Base-by-base conservation (phyloP, 257 asterid genomes). In the Lycium ferocissimum region DNA sequence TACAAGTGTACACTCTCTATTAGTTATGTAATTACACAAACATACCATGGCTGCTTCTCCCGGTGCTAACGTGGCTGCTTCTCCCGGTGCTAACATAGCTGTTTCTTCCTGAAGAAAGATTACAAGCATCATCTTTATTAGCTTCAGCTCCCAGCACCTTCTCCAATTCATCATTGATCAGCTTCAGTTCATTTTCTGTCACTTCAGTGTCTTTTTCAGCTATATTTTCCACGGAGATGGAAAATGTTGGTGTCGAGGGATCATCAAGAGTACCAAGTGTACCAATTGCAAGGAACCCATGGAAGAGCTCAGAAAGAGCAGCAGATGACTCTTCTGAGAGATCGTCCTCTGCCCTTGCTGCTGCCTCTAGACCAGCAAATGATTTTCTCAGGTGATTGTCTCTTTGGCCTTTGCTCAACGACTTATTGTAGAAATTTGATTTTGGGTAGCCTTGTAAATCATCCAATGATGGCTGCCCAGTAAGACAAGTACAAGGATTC, bases 231-330 rank as follows among this genome's bases (percentile, higher is more conserved):
- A 92, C 90, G 0, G 97, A 92, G 89, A 89, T 87, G 85, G 94
- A 90, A 80, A 95, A 95, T 78, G 92, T 91, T 37, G 99, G 98
- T 0, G 99, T 96, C 49, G 90, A 91, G 51, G 98, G 94, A 84
- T 92, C 92, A 7, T 54, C 75, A 22, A 88, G 54, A 47, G 92
- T 88, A 26, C 99, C 99, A 53, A 96, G 90, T 63, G 99, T 96
- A 2, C 99, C 99, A 6, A 96, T 95, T 38, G 98, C 98, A 61
- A 96, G 97, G 87, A 96, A 96, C 35, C 98, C 99, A 69, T 94
- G 98, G 92, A 97, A 97, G 86, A 95, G 92, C 73, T 94, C 97
- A 1, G 95, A 87, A 66, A 93, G 91, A 33, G 90, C 94, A 63
- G 91, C 91, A 11, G 91, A 82, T 81, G 90, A 85, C 83, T 91